Evolutionary conservation across 31 red algal genomes (phyloP).

Genomic region (Odonthalia washingtoniensis): DNA sequence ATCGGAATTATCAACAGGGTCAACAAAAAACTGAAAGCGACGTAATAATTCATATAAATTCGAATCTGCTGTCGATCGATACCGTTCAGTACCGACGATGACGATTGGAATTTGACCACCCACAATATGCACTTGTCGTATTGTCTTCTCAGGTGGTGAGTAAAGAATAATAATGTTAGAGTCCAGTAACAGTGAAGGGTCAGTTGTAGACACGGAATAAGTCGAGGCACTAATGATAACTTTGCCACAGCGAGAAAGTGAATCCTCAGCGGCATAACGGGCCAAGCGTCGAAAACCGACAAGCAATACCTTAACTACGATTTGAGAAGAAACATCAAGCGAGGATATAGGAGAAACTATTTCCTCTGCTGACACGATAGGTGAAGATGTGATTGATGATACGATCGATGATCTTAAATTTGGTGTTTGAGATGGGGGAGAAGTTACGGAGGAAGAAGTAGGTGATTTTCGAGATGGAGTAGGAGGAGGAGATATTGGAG

Average conservation of each 20-base stretch:
- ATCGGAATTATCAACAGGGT: conserved; percentile 53
- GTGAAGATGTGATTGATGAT: conserved; percentile 4
- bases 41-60: conserved; percentile 31
- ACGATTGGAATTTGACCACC: conserved; percentile 37
- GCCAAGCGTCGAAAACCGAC: conserved; percentile 83
- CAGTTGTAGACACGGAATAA: conserved; percentile 42
- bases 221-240: conserved; percentile 72
- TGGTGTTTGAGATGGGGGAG: background rate
- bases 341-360: background rate
- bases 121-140: conserved; percentile 47
- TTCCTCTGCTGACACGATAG: background rate
- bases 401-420: conserved; percentile 26
- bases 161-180: conserved; percentile 71
- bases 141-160: conserved; percentile 60
- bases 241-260: conserved; percentile 64
- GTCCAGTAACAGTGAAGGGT: conserved; percentile 50
- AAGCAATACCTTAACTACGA: conserved; percentile 73
- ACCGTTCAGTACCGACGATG: conserved; percentile 69
- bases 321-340: background rate
- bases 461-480: conserved; percentile 1
- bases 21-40: conserved; percentile 58
- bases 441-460: conserved; percentile 8
- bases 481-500: conserved; percentile 36
- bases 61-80: conserved; percentile 55
- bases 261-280: conserved; percentile 75